These are phyloP conservation scores for Biscogniauxia sp. DNA, from an alignment of 2,329 filamentous ascomycete species.

Conservation along the genomic window DNA sequence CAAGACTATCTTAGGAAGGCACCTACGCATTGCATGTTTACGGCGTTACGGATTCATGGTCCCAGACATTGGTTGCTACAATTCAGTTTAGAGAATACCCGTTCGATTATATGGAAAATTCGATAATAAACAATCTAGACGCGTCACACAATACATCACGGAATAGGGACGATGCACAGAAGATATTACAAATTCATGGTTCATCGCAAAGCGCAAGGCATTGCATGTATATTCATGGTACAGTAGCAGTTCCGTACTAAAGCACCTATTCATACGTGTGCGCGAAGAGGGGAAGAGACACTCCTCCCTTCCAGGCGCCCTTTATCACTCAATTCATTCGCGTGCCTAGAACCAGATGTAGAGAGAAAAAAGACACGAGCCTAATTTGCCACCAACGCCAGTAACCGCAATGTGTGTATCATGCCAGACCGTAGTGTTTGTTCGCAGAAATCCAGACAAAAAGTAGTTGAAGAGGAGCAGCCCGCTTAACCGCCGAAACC, in stretches of 20 bases:
- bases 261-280: not conserved
- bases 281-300: not conserved
- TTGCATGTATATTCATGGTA: constrained; percentile 29
- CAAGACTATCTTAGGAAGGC: too few relatives aligned
- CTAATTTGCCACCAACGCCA: constrained; percentile 28
- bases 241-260: constrained; percentile 13
- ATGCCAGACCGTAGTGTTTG: constrained; percentile 25
- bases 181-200: constrained; percentile 5
- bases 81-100: too few relatives aligned
- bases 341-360: constrained; percentile 24
- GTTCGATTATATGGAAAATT: not conserved
- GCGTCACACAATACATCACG: not conserved
- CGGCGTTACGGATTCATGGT: too few relatives aligned
- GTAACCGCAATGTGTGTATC: constrained; percentile 31
- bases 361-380: constrained; percentile 11
- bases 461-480: constrained; percentile 5
- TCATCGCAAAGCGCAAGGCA: constrained; percentile 21
- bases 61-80: too few relatives aligned
- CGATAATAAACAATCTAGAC: not conserved
- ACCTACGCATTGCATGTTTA: too few relatives aligned
- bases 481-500: constrained; percentile 62
- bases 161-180: too few relatives aligned
- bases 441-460: constrained; percentile 4
- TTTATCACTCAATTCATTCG: constrained; percentile 24
- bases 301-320: constrained; percentile 19